These are phyloP conservation scores for Trichoderma sp. DNA, from an alignment of 2,329 filamentous ascomycete genomes.

Conservation along the genomic window DNA sequence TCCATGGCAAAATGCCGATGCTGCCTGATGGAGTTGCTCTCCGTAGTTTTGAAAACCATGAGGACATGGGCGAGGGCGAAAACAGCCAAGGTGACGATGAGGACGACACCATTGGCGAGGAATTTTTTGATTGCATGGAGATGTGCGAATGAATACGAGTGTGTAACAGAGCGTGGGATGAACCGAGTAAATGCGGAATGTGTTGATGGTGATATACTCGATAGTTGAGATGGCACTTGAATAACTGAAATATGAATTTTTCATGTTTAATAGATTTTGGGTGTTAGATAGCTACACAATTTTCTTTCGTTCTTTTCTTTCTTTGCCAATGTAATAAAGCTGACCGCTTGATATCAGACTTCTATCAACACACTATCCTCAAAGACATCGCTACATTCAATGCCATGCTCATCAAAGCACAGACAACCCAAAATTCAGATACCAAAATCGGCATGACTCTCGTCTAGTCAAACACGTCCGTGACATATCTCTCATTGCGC, in stretches of 20 bases:
- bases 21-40: neutral
- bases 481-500: constrained; percentile 55
- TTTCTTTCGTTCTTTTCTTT: neutral
- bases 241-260: neutral
- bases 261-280: neutral
- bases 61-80: neutral
- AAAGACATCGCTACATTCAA: neutral
- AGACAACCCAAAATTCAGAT: neutral
- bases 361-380: neutral
- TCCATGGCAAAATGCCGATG: neutral
- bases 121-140: neutral
- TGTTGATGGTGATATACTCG: neutral
- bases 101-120: neutral
- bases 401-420: neutral
- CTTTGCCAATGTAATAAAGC: neutral
- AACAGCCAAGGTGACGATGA: neutral
- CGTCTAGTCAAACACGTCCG: constrained; percentile 57
- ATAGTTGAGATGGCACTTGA: neutral
- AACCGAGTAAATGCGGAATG: neutral
- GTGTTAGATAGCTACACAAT: neutral
- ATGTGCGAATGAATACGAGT: neutral
- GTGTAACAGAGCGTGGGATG: neutral
- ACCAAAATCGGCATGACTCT: neutral
- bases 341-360: neutral
- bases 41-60: neutral